These are phyloP conservation scores for Kurtzmaniella quercitrusa DNA, from an alignment of 1,139 yeast genomes.

Conservation along the genomic window DNA sequence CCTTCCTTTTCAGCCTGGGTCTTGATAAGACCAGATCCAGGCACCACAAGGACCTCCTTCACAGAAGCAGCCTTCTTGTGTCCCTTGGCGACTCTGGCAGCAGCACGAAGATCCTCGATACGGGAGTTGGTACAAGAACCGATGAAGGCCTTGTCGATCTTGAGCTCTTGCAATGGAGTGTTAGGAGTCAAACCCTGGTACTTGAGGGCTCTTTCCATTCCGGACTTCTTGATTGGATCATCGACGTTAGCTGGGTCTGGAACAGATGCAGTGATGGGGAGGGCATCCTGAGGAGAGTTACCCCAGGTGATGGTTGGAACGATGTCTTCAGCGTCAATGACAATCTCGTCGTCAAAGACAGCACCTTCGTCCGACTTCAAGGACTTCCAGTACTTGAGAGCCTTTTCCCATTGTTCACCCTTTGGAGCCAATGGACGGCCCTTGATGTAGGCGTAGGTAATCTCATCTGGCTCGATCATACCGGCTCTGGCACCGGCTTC, in stretches of 20 bases:
- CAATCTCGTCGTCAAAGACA: conserved; percentile 76
- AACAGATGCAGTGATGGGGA: conserved; percentile 84
- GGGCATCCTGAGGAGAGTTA: conserved; percentile 97
- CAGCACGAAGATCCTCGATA: conserved; percentile 93
- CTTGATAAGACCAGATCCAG: conserved; percentile 95
- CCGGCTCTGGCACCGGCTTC: conserved; percentile 99
- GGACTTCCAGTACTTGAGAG: conserved; percentile 85
- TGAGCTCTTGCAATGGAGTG: conserved; percentile 68
- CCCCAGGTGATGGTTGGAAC: conserved; percentile 99
- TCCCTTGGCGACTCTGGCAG: conserved; percentile 91
- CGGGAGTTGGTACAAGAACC: conserved; percentile 98
- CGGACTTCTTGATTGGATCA: conserved; percentile 76
- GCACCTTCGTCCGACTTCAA: conserved; percentile 88
- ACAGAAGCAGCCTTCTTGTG: conserved; percentile 80
- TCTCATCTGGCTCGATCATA: conserved; percentile 94
- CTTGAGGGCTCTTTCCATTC: conserved; percentile 84
- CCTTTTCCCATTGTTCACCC: conserved; percentile 94
- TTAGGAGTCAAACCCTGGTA: conserved; percentile 90
- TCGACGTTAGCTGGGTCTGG: conserved; percentile 77
- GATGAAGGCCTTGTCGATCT: conserved; percentile 88
- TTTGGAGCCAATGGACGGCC: conserved; percentile 94
- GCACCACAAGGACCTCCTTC: conserved; percentile 84
- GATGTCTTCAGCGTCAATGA: conserved; percentile 77
- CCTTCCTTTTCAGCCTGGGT: conserved; percentile 94
- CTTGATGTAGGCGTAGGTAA: conserved; percentile 79